These are phyloP conservation scores for Alternaria incomplexa DNA, from an alignment of 2,329 filamentous ascomycete genomes.

Conservation along the genomic window DNA sequence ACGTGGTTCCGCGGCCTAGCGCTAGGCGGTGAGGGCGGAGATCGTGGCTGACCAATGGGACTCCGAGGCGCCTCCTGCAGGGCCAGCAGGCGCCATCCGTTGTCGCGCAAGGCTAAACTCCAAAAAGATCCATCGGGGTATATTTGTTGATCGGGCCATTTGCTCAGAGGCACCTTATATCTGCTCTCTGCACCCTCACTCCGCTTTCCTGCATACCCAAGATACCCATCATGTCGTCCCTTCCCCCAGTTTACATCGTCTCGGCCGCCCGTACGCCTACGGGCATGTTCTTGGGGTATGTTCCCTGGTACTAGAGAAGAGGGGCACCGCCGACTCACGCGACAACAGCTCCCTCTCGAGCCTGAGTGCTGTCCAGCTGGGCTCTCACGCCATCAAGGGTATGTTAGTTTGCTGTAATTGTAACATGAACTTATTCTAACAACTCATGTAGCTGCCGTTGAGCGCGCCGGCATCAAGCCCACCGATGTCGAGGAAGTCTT, in stretches of 20 bases:
- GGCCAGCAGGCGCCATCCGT: neutral
- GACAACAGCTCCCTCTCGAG: conserved; percentile 79
- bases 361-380: conserved; percentile 83
- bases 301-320: conserved; percentile 19
- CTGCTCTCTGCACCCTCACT: conserved; percentile 7
- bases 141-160: neutral
- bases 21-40: conserved; percentile 33
- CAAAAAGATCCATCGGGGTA: conserved; percentile 19
- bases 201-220: conserved; percentile 4
- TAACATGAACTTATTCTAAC: conserved; percentile 21
- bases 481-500: conserved; percentile 94
- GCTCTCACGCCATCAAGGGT: conserved; percentile 93
- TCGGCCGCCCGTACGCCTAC: conserved; percentile 89
- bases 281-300: conserved; percentile 91
- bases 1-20: conserved; percentile 21
- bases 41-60: conserved; percentile 19
- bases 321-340: conserved; percentile 33
- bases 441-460: conserved; percentile 68
- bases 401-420: conserved; percentile 29
- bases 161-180: neutral
- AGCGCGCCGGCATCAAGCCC: conserved; percentile 85
- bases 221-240: conserved; percentile 70
- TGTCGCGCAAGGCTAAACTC: conserved; percentile 19
- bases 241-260: conserved; percentile 94
- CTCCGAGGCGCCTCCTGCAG: neutral